Evolutionary conservation across 805 yeast species (phyloP).

Genomic region (Scheffersomyces spartinae): DNA sequence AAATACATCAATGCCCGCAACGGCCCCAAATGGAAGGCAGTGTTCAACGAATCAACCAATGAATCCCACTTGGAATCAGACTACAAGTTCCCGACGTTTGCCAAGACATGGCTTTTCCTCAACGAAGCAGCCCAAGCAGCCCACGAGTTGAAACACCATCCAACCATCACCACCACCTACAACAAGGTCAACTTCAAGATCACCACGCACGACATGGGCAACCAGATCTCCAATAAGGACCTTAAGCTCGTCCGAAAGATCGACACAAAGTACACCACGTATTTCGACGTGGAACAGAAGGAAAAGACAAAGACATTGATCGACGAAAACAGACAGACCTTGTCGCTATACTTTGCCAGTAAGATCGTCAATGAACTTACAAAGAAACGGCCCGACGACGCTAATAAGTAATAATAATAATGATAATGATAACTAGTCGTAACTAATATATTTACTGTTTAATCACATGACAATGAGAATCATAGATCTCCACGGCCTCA

Average conservation of each 20-base stretch:
- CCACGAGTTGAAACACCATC: slow-evolving; percentile 62
- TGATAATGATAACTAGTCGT: too few relatives aligned
- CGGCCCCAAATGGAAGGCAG: slow-evolving; percentile 1
- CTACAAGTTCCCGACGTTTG: slow-evolving; percentile 37
- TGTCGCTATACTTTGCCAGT: too few relatives aligned
- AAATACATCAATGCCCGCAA: neutral
- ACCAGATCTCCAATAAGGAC: too few relatives aligned
- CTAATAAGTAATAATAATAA: too few relatives aligned
- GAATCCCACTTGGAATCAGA: slow-evolving; percentile 16
- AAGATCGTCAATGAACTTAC: too few relatives aligned
- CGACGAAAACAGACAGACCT: too few relatives aligned
- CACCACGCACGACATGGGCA: slow-evolving; percentile 58
- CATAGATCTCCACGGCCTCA: slow-evolving; percentile 84
- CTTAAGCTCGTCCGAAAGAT: too few relatives aligned
- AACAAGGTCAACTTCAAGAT: slow-evolving; percentile 42
- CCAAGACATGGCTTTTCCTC: slow-evolving; percentile 57
- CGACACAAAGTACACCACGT: too few relatives aligned
- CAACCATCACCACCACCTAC: slow-evolving; percentile 53
- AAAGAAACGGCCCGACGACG: too few relatives aligned
- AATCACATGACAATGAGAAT: slow-evolving; percentile 75
- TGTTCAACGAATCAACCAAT: neutral
- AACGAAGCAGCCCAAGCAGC: slow-evolving; percentile 42
- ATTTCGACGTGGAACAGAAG: too few relatives aligned
- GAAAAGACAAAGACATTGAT: too few relatives aligned
- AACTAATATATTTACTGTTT: too few relatives aligned